These are phyloP conservation scores for Termitomyces sp. DNA, from an alignment of 768 basidiomycete species.

Conservation along the genomic window DNA sequence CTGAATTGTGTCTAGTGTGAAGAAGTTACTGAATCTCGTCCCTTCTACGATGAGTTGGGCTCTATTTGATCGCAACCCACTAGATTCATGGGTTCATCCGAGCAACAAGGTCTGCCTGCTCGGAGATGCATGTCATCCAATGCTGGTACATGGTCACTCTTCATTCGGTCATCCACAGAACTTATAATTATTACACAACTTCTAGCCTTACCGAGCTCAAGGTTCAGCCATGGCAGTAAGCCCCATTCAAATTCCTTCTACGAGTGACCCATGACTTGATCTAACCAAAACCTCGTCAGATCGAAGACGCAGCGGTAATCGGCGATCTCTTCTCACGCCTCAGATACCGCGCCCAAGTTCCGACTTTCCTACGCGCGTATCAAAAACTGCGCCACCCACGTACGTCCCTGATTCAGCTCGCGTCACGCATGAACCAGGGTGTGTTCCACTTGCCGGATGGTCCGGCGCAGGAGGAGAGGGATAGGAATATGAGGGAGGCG, in stretches of 20 bases:
- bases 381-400: constrained; percentile 49
- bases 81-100: constrained; percentile 46
- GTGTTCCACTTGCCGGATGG: constrained; percentile 61
- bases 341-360: constrained; percentile 33
- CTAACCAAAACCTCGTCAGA: constrained; percentile 21
- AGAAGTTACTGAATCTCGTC: constrained; percentile 44
- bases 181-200: too few relatives aligned
- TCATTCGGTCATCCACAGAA: too few relatives aligned
- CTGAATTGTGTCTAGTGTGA: constrained; percentile 26
- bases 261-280: neutral
- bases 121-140: constrained; percentile 57
- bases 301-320: constrained; percentile 50
- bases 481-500: constrained; percentile 45
- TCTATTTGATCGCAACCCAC: constrained; percentile 44
- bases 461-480: constrained; percentile 49
- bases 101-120: constrained; percentile 40
- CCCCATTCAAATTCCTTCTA: neutral
- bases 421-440: constrained; percentile 46
- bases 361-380: constrained; percentile 47
- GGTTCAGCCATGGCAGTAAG: constrained; percentile 52
- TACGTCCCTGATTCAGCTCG: constrained; percentile 43
- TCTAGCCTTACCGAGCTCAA: constrained; percentile 51
- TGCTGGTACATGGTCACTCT: constrained; percentile 41
- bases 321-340: constrained; percentile 51
- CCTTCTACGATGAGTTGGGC: constrained; percentile 43